A percentile compares a stretch with the other conserved stretches of the same genome.
Conservation (phyloP, 2,329 filamentous ascomycete species). For the Blumeria hordei region DNA sequence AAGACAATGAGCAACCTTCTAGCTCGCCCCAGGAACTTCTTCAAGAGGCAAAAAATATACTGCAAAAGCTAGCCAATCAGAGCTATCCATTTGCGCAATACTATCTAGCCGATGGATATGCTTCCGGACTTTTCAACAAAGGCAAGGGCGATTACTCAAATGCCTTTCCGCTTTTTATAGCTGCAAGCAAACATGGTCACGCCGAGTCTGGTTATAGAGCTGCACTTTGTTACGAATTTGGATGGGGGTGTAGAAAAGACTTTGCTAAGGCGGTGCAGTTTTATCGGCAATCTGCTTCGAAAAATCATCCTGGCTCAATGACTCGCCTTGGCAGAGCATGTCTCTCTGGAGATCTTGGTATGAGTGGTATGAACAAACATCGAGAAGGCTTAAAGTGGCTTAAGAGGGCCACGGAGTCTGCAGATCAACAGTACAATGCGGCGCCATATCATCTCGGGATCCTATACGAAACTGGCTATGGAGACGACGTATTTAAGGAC, state of each 20-base stretch:
- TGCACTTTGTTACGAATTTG: conserved; percentile 90
- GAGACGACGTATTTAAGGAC: conserved; percentile 82
- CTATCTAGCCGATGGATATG: conserved; percentile 83
- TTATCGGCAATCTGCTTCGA: conserved; percentile 70
- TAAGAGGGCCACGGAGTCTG: conserved; percentile 73
- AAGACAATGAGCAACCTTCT: conserved; percentile 21
- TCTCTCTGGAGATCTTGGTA: conserved; percentile 65
- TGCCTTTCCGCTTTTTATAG: conserved; percentile 76
- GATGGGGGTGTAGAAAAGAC: conserved; percentile 83
- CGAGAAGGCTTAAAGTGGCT: conserved; percentile 90
- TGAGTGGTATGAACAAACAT: conserved; percentile 62
- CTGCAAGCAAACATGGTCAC: conserved; percentile 90
- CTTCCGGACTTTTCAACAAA: conserved; percentile 86
- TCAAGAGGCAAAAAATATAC: conserved; percentile 67
- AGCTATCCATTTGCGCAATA: conserved; percentile 96
- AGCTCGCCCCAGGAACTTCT: conserved; percentile 44
- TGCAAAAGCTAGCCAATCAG: conserved; percentile 64
- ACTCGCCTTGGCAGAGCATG: conserved; percentile 79
- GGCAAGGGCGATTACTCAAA: conserved; percentile 78
- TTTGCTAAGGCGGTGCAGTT: conserved; percentile 84
- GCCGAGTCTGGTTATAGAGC: conserved; percentile 88
- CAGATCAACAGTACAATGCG: conserved; percentile 75
- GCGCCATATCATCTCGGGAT: conserved; percentile 78
- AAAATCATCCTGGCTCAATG: conserved; percentile 88
- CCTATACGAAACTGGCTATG: conserved; percentile 79